Conservation (phyloP, 2,329 filamentous ascomycete species). For the Fusarium anguioides region DNA sequence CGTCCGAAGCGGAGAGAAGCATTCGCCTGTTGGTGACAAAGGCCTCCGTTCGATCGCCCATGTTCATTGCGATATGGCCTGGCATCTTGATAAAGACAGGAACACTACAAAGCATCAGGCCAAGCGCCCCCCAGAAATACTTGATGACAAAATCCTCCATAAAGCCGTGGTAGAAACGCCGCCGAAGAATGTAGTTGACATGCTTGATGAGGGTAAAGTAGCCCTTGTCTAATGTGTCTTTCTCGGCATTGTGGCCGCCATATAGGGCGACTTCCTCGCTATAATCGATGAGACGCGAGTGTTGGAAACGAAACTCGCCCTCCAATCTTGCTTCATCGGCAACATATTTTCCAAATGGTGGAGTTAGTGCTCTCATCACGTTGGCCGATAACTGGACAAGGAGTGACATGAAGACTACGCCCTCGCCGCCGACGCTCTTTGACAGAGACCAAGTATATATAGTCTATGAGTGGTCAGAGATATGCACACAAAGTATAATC, state of each 20-base stretch:
- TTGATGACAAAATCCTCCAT: slow-evolving; percentile 99
- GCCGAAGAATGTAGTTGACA: slow-evolving; percentile 92
- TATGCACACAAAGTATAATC: too few species aligned
- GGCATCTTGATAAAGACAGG: slow-evolving; percentile 96
- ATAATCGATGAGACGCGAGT: slow-evolving; percentile 94
- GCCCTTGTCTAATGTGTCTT: slow-evolving; percentile 95
- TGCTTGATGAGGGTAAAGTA: slow-evolving; percentile 99
- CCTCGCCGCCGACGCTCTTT: slow-evolving; percentile 94
- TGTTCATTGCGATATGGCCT: slow-evolving; percentile 70
- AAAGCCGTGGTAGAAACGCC: slow-evolving; percentile 95
- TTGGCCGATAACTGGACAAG: slow-evolving; percentile 93
- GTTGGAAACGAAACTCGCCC: slow-evolving; percentile 95
- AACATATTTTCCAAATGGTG: slow-evolving; percentile 97
- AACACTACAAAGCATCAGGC: slow-evolving; percentile 89
- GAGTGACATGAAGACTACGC: slow-evolving; percentile 93
- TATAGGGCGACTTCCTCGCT: slow-evolving; percentile 96
- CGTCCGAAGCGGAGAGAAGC: slow-evolving; percentile 92
- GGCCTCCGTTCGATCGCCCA: slow-evolving; percentile 77
- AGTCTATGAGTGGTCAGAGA: slow-evolving; percentile 57
- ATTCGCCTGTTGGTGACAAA: slow-evolving; percentile 96
- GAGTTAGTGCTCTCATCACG: slow-evolving; percentile 92
- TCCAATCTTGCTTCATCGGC: slow-evolving; percentile 95
- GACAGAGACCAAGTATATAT: slow-evolving; percentile 97
- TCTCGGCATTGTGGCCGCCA: slow-evolving; percentile 90
- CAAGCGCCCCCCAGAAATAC: slow-evolving; percentile 97